phyloP scores from a whole-genome alignment of 805 yeast genomes.

The Tetrapisispora arboricola region DNA sequence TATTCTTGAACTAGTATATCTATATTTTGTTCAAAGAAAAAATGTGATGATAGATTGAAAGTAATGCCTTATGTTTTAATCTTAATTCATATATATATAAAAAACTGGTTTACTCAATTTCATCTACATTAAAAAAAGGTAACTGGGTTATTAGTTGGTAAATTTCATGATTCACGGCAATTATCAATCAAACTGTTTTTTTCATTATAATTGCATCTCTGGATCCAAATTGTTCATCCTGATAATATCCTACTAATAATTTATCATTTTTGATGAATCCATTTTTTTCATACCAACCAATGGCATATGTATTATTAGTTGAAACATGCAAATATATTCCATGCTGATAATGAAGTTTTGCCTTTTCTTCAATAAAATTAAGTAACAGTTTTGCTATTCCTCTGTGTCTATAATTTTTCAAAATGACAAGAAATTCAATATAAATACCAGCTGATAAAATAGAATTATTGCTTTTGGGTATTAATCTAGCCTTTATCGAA shows the following conservation, averaged over 20 bases:
- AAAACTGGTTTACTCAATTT: too few relatives aligned
- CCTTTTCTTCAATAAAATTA: constrained; percentile 44
- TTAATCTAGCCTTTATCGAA: constrained; percentile 49
- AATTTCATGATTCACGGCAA: not conserved
- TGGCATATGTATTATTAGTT: constrained; percentile 32
- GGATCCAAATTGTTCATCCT: constrained; percentile 11
- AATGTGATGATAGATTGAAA: too few relatives aligned
- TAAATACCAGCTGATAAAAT: constrained; percentile 44
- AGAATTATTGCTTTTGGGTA: constrained; percentile 32
- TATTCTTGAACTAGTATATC: too few relatives aligned
- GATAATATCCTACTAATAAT: constrained; percentile 36
- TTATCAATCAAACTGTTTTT: constrained; percentile 6
- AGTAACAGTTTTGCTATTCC: constrained; percentile 57
- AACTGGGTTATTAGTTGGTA: too few relatives aligned
- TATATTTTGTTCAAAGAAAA: too few relatives aligned
- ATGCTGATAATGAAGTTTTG: constrained; percentile 35
- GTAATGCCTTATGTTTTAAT: too few relatives aligned
- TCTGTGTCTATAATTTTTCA: constrained; percentile 48
- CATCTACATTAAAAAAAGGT: not conserved
- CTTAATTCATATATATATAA: too few relatives aligned
- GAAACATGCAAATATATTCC: constrained; percentile 45
- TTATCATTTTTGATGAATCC: constrained; percentile 38
- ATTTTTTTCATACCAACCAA: constrained; percentile 41
- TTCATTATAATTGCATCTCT: constrained; percentile 16
- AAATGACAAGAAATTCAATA: constrained; percentile 58